Conservation (phyloP, 768 basidiomycete genomes). For the Podaxis rugospora region DNA sequence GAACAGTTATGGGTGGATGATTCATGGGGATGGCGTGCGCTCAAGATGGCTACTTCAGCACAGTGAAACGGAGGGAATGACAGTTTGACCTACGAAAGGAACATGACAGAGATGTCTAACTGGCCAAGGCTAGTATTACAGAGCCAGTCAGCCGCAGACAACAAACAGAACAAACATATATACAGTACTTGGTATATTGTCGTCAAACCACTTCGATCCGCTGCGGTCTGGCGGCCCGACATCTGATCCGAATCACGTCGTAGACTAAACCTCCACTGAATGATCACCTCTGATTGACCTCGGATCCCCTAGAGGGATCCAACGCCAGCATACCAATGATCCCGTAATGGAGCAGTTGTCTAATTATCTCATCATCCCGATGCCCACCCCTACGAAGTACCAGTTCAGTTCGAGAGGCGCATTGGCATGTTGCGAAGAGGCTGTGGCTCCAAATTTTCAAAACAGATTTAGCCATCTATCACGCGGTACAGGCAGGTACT, state of each 20-base stretch:
- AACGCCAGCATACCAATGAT: background rate
- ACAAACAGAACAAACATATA: constrained; percentile 5
- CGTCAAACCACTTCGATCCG: constrained; percentile 4
- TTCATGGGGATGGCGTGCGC: background rate
- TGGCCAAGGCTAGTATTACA: background rate
- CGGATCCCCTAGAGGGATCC: background rate
- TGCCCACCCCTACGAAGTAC: background rate
- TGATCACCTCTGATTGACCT: too few relatives aligned
- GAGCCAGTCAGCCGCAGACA: constrained; percentile 3
- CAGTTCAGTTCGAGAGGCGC: background rate
- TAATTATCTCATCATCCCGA: background rate
- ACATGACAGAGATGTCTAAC: background rate
- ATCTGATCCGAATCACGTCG: background rate
- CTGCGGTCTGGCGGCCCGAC: background rate
- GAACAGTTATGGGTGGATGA: background rate
- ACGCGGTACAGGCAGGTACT: background rate
- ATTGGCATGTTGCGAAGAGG: background rate
- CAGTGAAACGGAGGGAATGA: background rate
- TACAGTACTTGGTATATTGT: background rate
- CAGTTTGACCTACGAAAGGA: background rate
- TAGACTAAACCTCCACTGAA: background rate
- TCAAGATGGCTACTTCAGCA: background rate
- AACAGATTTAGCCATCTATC: constrained; percentile 1
- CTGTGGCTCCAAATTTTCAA: background rate
- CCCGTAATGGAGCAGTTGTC: background rate